Evolutionary conservation across 2,329 filamentous ascomycete genomes (phyloP), one percentile per base, ranked within the genome.

Genomic region (Arthrobotrys musiformis): DNA sequence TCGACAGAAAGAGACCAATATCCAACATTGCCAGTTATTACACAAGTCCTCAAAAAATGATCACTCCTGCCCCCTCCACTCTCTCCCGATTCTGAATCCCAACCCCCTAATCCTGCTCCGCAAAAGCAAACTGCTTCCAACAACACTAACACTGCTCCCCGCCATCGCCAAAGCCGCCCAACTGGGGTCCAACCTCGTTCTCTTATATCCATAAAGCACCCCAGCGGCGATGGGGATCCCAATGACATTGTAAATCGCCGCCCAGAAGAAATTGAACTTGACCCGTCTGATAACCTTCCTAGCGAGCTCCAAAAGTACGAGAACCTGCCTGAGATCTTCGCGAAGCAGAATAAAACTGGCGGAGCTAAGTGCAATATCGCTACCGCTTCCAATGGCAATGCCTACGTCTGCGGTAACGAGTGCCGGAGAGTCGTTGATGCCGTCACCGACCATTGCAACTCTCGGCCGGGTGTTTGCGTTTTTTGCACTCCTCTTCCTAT

Each of bases 131-230:
- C 92, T 94, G 82, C 93, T 97, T 82, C 89, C 84, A 61, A 97
- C 91, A 52, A 98, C 94, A 81, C 92, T 95, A 79, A 97, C 90
- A 83, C 92, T 94, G 83, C 93, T 97, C 83, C 94, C 84, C 26
- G 94, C 94, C 94, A 97, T 98, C 0, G 94, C 94, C 82, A 97
- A 84, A 79, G 90, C 91, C 4, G 94, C 94, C 94, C 94, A 97
- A 0, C 92, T 92, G 0, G 92, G 92, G 82, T 92, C 90, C 54
- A 94, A 84, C 76, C 88, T 63, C 17, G 68, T 78, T 35, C 74
- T 40, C 30, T 44, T 33, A 26, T 74, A 72, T 35, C 52, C 88
- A 83, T 92, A 96, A 73, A 96, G 85, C 40, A 90, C 91, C 0
- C 93, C 93, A 0, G 93, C 93, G 0, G 93, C 93, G 70, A 97